Evolutionary conservation across 192 early-diverging fungal genomes (phyloP), one percentile per base, ranked within the genome.

Genomic region (Mortierella antarctica): DNA sequence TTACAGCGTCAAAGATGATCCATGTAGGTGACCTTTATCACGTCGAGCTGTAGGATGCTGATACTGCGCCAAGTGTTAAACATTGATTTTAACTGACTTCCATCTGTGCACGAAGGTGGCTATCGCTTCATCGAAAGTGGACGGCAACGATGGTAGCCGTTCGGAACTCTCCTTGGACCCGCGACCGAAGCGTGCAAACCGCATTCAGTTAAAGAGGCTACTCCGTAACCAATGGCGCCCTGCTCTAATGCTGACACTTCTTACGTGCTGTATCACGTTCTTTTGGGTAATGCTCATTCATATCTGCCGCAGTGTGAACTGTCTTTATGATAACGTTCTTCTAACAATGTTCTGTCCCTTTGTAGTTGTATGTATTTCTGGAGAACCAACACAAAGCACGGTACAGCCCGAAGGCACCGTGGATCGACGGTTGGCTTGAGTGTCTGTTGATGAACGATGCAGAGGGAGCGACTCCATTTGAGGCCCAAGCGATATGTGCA

Each of bases 201-300:
- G 54, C 23, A 72, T 72, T 65, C 77, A 80, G 31, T 64, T 70
- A n/a, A 80, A 68, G 23, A 70, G 70, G 1, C 59, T 80, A 1
- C 70, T 80, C 41, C 69, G 77, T n/a, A 70, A 70, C 14, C 77
- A 80, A 58, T 80, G 77, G 77, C 77, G 77, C 18, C 77, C 77
- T 47, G 77, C 70, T 17, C 50, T 80, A 10, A 80, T 80, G 77
- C 21, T 71, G 12, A 59, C 45, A 18, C 66, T 70, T 13, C 54
- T 62, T 40, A 67, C 68, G 54, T 21, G 53, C 6, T 67, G 53
- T 18, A 18, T 80, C 5, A 71, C 70, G 0, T 54, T 80, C 23
- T 80, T 80, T 62, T 80, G 77, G 74, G 74, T 70, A 70, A 31
- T 31, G 31, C 31, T 31, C 31, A 21, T 13, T 67, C 52, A 13